phyloP scores from a whole-genome alignment of 805 yeast species.

The Lipomyces oligophaga region DNA sequence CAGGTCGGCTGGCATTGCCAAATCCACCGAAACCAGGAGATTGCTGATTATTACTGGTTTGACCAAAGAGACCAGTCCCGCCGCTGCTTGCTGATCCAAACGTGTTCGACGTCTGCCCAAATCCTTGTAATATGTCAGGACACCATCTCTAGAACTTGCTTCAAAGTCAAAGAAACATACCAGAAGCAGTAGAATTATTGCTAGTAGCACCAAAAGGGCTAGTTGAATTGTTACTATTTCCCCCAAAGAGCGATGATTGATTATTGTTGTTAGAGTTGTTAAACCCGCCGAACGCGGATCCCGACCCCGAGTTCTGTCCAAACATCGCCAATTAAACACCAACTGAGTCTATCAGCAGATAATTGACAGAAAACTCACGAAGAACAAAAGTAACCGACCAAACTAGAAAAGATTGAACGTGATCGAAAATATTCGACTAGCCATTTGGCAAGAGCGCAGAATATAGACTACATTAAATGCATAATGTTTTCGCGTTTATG shows the following conservation, averaged over 20 bases:
- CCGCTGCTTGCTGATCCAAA: conserved; percentile 8
- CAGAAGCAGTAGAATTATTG: conserved; percentile 4
- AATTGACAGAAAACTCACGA: no score
- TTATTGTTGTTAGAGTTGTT: conserved; percentile 18
- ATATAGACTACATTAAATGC: not conserved
- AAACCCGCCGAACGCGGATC: conserved; percentile 29
- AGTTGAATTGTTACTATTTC: conserved; percentile 6
- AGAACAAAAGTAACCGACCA: no score
- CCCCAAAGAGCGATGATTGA: conserved; percentile 16
- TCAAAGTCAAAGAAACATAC: conserved; percentile 2
- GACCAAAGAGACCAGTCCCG: conserved; percentile 40
- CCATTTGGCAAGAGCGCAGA: not conserved
- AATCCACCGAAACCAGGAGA: conserved; percentile 27
- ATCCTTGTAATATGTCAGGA: not conserved
- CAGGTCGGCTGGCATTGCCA: conserved; percentile 19
- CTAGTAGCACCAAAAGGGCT: conserved; percentile 20
- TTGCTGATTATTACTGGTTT: conserved; percentile 36
- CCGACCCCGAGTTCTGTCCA: conserved; percentile 25
- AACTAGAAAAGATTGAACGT: no score
- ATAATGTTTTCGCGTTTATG: conserved; percentile 9
- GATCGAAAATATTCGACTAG: not conserved
- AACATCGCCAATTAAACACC: conserved; percentile 13
- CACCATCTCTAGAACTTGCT: not conserved
- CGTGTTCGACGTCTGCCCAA: conserved; percentile 9
- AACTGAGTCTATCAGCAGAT: not conserved